A percentile compares a stretch with the other conserved stretches of the same genome.
Evolutionary conservation across 768 basidiomycete species (phyloP).

Genomic region (Antrodiella citrinella): DNA sequence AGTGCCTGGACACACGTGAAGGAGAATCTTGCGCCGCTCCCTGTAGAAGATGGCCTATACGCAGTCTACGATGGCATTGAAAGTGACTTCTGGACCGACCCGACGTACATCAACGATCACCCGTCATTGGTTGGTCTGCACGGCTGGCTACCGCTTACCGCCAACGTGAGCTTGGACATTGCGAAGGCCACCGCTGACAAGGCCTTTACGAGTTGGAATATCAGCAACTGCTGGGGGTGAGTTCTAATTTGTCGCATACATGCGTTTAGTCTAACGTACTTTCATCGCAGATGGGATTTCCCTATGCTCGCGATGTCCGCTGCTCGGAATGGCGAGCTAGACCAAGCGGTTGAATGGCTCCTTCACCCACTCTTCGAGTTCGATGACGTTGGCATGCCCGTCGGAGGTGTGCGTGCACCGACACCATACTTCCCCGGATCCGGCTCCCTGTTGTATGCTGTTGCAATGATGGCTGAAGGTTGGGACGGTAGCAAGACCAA

Average conservation of each 20-base stretch:
- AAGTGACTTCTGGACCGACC: conserved; percentile 42
- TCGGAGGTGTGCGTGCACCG: conserved; percentile 45
- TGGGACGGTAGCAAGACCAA: conserved; percentile 40
- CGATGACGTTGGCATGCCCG: conserved; percentile 54
- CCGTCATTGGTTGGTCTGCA: conserved; percentile 47
- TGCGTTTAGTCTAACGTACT: not conserved
- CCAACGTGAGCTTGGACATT: conserved; percentile 36
- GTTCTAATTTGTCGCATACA: conserved; percentile 10
- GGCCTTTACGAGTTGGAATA: conserved; percentile 48
- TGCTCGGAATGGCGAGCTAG: conserved; percentile 40
- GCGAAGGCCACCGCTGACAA: conserved; percentile 44
- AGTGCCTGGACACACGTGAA: conserved; percentile 36
- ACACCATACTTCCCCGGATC: conserved; percentile 56
- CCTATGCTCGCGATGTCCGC: conserved; percentile 58
- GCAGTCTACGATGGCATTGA: conserved; percentile 49
- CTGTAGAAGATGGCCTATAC: conserved; percentile 43
- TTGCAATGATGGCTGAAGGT: conserved; percentile 52
- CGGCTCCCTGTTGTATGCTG: conserved; percentile 40
- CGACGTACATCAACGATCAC: conserved; percentile 46
- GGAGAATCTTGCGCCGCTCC: conserved; percentile 40
- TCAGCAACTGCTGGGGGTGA: conserved; percentile 46
- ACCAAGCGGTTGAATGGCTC: conserved; percentile 46
- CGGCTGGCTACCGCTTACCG: conserved; percentile 49
- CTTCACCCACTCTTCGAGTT: conserved; percentile 47
- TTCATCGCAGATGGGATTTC: conserved; percentile 46